Evolutionary conservation across 75 land plant species (phyloP).

Genomic region (Isoetes taiwanensis): DNA sequence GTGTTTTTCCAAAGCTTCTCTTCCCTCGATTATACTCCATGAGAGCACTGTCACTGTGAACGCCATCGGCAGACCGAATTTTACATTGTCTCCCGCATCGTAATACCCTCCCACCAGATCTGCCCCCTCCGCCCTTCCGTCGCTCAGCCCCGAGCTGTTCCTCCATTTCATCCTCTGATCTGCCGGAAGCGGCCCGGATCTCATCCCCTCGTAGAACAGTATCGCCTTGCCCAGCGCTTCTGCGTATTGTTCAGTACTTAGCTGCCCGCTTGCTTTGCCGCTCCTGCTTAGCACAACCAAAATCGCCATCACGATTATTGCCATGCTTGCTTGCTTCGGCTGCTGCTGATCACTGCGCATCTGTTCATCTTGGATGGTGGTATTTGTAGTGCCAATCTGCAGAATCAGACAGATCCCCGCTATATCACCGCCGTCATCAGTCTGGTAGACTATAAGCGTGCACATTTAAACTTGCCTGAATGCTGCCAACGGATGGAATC

Average conservation of each 20-base stretch:
- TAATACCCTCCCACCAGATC: conserved; percentile 72
- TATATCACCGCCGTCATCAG: too few relatives aligned
- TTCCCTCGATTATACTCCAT: conserved; percentile 63
- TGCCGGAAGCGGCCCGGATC: conserved; percentile 25
- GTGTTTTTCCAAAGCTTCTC: conserved; percentile 19
- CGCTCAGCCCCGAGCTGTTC: conserved; percentile 23
- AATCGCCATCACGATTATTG: too few relatives aligned
- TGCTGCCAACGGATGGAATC: too few relatives aligned
- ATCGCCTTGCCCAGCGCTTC: conserved; percentile 27
- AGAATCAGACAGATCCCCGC: too few relatives aligned
- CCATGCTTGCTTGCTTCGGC: too few relatives aligned
- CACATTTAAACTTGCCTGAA: too few relatives aligned
- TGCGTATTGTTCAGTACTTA: conserved; percentile 8
- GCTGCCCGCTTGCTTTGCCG: too few relatives aligned
- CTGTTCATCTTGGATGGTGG: too few relatives aligned
- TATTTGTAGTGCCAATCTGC: too few relatives aligned
- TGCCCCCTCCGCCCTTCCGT: conserved; percentile 24
- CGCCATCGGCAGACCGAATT: conserved; percentile 89
- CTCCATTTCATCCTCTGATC: conserved; percentile 28
- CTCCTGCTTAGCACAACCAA: too few relatives aligned
- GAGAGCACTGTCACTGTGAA: conserved; percentile 69
- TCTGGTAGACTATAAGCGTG: too few relatives aligned
- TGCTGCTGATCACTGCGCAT: too few relatives aligned
- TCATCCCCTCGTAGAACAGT: conserved; percentile 28
- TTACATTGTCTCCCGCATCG: conserved; percentile 87